Percentiles rank a stretch among this genome's conserved stretches.
These are phyloP conservation scores for Ganoderma boninense DNA, from an alignment of 1,284 basidiomycete genomes.

Conservation along the genomic window DNA sequence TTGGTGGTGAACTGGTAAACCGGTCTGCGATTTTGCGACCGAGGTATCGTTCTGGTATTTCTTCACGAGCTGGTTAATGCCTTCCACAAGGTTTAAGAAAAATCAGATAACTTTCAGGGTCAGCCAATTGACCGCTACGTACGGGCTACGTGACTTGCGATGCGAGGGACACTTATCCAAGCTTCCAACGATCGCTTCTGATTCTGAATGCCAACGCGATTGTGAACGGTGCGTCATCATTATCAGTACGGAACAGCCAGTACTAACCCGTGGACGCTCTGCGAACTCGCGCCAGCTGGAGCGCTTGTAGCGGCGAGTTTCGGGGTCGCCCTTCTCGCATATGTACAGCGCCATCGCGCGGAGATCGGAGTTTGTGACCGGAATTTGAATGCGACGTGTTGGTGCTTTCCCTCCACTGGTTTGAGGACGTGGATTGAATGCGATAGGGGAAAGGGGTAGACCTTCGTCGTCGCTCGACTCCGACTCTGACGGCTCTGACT, in stretches of 20 bases:
- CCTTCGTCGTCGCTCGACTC: background rate
- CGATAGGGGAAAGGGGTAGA: background rate
- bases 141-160: background rate
- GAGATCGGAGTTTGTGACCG: background rate
- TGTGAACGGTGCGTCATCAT: background rate
- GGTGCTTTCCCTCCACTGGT: background rate
- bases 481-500: background rate
- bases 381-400: background rate
- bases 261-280: background rate
- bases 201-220: background rate
- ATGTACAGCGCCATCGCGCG: slow-evolving; percentile 4
- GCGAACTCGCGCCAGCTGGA: background rate
- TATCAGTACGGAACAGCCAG: background rate
- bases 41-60: background rate
- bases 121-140: background rate
- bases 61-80: background rate
- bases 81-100: background rate
- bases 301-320: no score
- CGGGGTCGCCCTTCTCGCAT: background rate
- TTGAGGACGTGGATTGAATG: background rate
- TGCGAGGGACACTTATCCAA: background rate
- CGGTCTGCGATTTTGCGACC: background rate
- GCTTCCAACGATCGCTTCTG: background rate
- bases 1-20: background rate
- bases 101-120: background rate